A percentile compares a stretch with the other conserved stretches of the same genome.
Conservation (phyloP, 306 rosid genomes). For the Aeschynomene evenia region DNA sequence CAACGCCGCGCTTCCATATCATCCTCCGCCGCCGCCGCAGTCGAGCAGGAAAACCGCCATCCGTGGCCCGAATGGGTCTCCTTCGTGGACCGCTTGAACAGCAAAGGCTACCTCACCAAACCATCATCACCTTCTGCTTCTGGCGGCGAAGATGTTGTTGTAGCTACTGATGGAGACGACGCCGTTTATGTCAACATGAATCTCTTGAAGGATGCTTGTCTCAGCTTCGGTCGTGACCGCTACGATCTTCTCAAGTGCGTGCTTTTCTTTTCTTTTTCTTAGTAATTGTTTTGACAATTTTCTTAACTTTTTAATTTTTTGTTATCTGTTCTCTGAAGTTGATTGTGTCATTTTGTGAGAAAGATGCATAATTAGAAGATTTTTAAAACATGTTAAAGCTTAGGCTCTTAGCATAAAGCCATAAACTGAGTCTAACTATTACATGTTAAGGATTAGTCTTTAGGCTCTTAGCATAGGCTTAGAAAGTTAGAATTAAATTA, state of each 20-base stretch:
- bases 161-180: constrained; percentile 16
- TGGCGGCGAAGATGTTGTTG: no score
- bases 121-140: not conserved
- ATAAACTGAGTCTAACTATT: not conserved
- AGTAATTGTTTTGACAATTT: not conserved
- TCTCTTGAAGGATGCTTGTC: constrained; percentile 67
- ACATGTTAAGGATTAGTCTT: not conserved
- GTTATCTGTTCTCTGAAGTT: not conserved
- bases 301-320: not conserved
- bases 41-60: constrained; percentile 54
- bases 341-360: constrained; percentile 17
- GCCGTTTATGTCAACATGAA: constrained; percentile 50
- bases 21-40: constrained; percentile 19
- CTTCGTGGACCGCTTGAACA: constrained; percentile 69
- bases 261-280: no score
- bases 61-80: constrained; percentile 98
- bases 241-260: constrained; percentile 80
- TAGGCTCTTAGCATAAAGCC: no score
- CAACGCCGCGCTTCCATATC: constrained; percentile 33
- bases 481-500: no score
- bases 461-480: not conserved
- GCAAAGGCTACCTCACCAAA: constrained; percentile 63
- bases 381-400: not conserved
- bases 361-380: not conserved
- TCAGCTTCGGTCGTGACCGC: constrained; percentile 87